phyloP scores from a whole-genome alignment of 495 filamentous ascomycete species.

The Aspergillus bertholletiae region DNA sequence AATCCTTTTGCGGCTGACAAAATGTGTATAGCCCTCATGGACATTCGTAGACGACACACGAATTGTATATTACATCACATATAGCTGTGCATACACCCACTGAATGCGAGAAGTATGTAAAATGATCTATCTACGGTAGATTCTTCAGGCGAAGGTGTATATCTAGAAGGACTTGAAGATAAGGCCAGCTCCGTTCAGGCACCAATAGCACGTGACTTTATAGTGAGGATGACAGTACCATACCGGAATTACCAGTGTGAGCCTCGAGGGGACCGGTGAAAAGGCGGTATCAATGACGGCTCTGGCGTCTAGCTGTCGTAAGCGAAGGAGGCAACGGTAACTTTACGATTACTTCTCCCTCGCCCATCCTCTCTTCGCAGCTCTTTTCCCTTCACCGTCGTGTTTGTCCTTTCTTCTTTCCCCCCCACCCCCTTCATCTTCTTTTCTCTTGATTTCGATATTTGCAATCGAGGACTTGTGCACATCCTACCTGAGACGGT shows the following conservation, averaged over 20 bases:
- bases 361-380: neutral
- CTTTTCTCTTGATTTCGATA: slow-evolving; percentile 18
- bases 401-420: slow-evolving; percentile 23
- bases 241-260: neutral
- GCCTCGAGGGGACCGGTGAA: neutral
- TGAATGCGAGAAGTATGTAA: no score
- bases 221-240: neutral
- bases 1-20: no score
- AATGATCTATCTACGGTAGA: no score
- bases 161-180: neutral
- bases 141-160: neutral
- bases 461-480: slow-evolving; percentile 6
- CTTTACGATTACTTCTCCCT: slow-evolving; percentile 1
- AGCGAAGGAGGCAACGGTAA: neutral
- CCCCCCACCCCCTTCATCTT: slow-evolving; percentile 17
- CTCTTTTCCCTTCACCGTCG: slow-evolving; percentile 14
- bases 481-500: slow-evolving; percentile 15
- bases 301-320: neutral
- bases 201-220: neutral
- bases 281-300: neutral
- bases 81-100: no score
- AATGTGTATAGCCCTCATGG: no score
- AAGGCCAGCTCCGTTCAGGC: neutral
- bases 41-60: no score
- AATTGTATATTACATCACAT: no score